Evolutionary conservation across 768 basidiomycete genomes (phyloP), one percentile per base, ranked within the genome.

Genomic region (Wakefieldia striispora): DNA sequence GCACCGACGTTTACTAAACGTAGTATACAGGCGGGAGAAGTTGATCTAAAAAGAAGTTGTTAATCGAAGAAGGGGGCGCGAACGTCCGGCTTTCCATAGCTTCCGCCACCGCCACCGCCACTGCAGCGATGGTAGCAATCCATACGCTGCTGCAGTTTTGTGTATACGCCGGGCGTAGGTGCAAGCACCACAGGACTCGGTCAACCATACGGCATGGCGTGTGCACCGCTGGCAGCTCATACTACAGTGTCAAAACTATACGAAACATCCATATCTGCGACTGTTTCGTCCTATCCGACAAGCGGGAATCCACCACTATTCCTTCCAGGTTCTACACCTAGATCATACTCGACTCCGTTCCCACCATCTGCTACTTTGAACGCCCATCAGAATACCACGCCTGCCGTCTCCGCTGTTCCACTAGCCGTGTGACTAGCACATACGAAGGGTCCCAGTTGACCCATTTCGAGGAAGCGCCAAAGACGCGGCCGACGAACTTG

Each of bases 121-220:
- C 6, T 23, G 23, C 71, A 39, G 23, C 43, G 10, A 39, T 55
- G n/a, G 26, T 9, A 33, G 31, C 19, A 51, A 47, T 34, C 21
- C 47, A 17, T 56, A 58, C 40, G 34, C 55, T 27, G 43, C 52
- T 64, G 56, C 27, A 55, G 49, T 34, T 62, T 61, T 38, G 47
- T 65, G 10, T 58, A 64, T 40, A 24, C 56, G 7, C 42, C 58
- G 6, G 53, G 23, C 23, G 21, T 34, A 4, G 40, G 44, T 2
- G 24, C 43, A 9, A 38, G 51, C 7, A 35, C 43, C 34, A 24
- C 45, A 8, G 57, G 58, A 13, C n/a, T n/a, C n/a, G 57, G 49
- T 41, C 53, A 61, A 19, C 43, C 56, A 10, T 61, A 61, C 37
- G 61, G 56, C 31, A 53, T 64, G 47, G 29, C 60, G 11, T 65